phyloP scores from a whole-genome alignment of 2,329 filamentous ascomycete species.

The Byssoonygena ceratinophila region DNA sequence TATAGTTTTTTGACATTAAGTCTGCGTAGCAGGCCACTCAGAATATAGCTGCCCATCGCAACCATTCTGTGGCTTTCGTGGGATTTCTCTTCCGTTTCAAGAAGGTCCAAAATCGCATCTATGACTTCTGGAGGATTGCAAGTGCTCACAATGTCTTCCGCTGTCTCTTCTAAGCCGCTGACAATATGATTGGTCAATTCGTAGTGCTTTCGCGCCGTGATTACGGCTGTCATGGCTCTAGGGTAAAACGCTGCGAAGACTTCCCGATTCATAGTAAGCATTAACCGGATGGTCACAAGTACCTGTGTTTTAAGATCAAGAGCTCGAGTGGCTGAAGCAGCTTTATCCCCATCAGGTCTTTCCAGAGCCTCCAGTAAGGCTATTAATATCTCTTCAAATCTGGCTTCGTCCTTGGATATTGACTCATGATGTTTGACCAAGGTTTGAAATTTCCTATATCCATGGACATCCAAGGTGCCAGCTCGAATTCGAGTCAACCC shows the following conservation, averaged over 20 bases:
- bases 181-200: constrained; percentile 33
- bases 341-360: constrained; percentile 23
- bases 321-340: constrained; percentile 19
- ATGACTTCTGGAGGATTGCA: constrained; percentile 24
- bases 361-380: constrained; percentile 33
- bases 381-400: constrained; percentile 31
- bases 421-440: constrained; percentile 31
- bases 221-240: constrained; percentile 28
- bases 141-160: constrained; percentile 27
- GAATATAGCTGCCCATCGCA: constrained; percentile 27
- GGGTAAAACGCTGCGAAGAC: constrained; percentile 29
- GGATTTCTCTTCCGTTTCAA: constrained; percentile 25
- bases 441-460: constrained; percentile 35
- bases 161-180: constrained; percentile 32
- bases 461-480: constrained; percentile 32
- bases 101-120: constrained; percentile 27
- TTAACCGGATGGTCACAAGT: constrained; percentile 33
- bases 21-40: constrained; percentile 23
- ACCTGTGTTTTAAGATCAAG: constrained; percentile 35
- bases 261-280: constrained; percentile 29
- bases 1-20: constrained; percentile 18
- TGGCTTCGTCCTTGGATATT: constrained; percentile 28
- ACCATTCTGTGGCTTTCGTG: constrained; percentile 27
- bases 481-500: constrained; percentile 29
- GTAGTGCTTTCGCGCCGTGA: constrained; percentile 31